phyloP scores from a whole-genome alignment of 129 eudicot species.

The Heracleum sosnowskyi region DNA sequence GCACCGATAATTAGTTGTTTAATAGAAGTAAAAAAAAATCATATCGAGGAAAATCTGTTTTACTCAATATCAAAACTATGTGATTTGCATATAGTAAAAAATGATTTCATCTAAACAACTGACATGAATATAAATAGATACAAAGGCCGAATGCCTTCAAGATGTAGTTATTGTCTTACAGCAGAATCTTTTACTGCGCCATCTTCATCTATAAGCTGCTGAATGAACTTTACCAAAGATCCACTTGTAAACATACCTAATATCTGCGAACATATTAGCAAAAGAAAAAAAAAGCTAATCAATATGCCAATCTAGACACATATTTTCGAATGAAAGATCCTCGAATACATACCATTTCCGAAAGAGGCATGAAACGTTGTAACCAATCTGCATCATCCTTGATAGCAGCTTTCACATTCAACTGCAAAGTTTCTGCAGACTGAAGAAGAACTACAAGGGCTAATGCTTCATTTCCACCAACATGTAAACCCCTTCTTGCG shows the following conservation, averaged over 20 bases:
- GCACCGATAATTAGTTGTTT: background rate
- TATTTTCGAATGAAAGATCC: background rate
- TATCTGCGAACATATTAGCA: constrained; percentile 40
- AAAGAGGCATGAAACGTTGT: constrained; percentile 69
- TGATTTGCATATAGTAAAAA: background rate
- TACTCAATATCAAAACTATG: background rate
- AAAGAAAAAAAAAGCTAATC: constrained; percentile 2
- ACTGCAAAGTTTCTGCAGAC: constrained; percentile 60
- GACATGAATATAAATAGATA: background rate
- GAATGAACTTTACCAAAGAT: constrained; percentile 52
- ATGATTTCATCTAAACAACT: background rate
- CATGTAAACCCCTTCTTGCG: constrained; percentile 52
- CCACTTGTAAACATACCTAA: constrained; percentile 46
- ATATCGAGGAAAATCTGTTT: background rate
- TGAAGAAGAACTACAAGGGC: constrained; percentile 50
- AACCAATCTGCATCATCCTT: constrained; percentile 63
- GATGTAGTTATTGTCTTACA: constrained; percentile 32
- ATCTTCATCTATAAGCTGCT: constrained; percentile 75
- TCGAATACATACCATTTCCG: constrained; percentile 42
- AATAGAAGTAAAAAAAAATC: background rate
- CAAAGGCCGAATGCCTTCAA: background rate
- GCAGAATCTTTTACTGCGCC: constrained; percentile 93
- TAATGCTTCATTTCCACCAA: constrained; percentile 64
- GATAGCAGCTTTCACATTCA: constrained; percentile 55
- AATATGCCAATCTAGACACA: constrained; percentile 1